Base-by-base conservation (phyloP, 2,329 filamentous ascomycete genomes). In the Fusarium globosum region DNA sequence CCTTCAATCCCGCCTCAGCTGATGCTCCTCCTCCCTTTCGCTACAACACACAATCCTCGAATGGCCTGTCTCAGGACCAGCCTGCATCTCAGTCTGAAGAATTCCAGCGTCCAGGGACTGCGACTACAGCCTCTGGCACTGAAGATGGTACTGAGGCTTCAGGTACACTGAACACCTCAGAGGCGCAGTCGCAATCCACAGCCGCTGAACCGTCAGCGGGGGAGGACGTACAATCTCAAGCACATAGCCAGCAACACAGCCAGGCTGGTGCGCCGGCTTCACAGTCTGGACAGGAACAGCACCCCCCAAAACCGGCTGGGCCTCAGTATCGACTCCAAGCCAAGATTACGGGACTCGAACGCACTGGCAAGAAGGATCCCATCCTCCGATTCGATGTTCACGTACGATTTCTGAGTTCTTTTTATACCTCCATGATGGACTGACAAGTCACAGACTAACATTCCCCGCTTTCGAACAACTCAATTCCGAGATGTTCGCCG, bases 401-500 rank as follows among this genome's bases (percentile, higher is more conserved):
- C 84, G 96, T 98, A 91, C 42, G 78, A 76, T 59, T 42, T 33
- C 38, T 35, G 28, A 12, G n/a, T 8, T 23, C n/a, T 58, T 20
- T 52, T 59, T 13, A 13, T 41, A 28, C 16, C 20, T 41, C 15
- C 21, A 49, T 23, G 53, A 35, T 49, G n/a, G 33, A 62, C 78
- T 82, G 71, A 81, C 77, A 75, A 42, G 56, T 20, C 45, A 7
- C 65, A 99, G 96, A 99, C 96, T 74, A 99, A 99, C 83, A 92
- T 99, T n/a, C 95, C 96, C 60, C 96, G 96, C 77, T 99, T 98
- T 83, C 91, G 96, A 78, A 99, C 96, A 1, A 99, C 96, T 10
- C 96, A 99, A 82, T 99, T 98, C 85, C 95, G 96, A 80, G 96
- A 99, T 83, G 95, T 99, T 75, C 93, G 96, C 77, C 94, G 96